A percentile compares a stretch with the other conserved stretches of the same genome.
Evolutionary conservation across 805 yeast genomes (phyloP).

Genomic region (Candida sphagnicola): DNA sequence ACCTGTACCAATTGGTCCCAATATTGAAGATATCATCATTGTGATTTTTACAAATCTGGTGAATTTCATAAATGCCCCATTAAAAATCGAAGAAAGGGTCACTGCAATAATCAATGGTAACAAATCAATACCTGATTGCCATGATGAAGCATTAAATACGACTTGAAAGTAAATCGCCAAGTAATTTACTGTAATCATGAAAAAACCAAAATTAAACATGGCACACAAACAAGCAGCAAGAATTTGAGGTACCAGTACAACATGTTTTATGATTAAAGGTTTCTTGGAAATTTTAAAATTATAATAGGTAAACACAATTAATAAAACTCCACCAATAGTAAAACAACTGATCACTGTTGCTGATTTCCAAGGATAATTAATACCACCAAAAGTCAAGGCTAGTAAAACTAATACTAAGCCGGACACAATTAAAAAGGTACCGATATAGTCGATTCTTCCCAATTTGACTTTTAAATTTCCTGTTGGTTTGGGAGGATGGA

Average conservation of each 20-base stretch:
- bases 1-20: slow-evolving; percentile 33
- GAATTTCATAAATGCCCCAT: slow-evolving; percentile 27
- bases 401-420: slow-evolving; percentile 44
- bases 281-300: slow-evolving; percentile 38
- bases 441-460: slow-evolving; percentile 44
- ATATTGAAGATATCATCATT: slow-evolving; percentile 24
- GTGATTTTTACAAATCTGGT: slow-evolving; percentile 29
- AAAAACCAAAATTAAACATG: slow-evolving; percentile 32
- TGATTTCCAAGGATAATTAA: slow-evolving; percentile 49
- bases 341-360: slow-evolving; percentile 50
- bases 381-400: slow-evolving; percentile 55
- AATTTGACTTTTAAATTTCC: slow-evolving; percentile 37
- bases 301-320: slow-evolving; percentile 33
- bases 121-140: slow-evolving; percentile 34
- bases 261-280: slow-evolving; percentile 45
- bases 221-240: slow-evolving; percentile 34
- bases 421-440: slow-evolving; percentile 39
- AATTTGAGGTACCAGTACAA: slow-evolving; percentile 34
- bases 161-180: slow-evolving; percentile 39
- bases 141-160: slow-evolving; percentile 29
- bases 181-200: slow-evolving; percentile 33
- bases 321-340: slow-evolving; percentile 39
- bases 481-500: slow-evolving; percentile 45
- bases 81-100: slow-evolving; percentile 25
- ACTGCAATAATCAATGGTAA: slow-evolving; percentile 33